Conservation (phyloP, 768 basidiomycete species). For the Mycena pura region DNA sequence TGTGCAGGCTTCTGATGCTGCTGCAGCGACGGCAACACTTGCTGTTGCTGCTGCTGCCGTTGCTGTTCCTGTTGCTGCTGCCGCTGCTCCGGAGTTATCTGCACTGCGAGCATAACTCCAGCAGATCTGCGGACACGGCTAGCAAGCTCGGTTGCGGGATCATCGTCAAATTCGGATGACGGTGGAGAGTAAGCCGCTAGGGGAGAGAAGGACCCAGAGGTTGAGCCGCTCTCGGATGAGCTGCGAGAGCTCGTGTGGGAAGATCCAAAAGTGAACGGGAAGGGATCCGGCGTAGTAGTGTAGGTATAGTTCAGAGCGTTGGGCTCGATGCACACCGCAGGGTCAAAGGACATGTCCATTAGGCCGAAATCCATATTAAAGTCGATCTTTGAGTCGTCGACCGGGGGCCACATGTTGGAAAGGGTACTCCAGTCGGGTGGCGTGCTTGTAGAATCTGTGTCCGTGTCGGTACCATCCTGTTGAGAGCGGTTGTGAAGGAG, state of each 20-base stretch:
- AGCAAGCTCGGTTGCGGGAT: slow-evolving; percentile 52
- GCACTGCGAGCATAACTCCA: slow-evolving; percentile 62
- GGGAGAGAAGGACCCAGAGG: slow-evolving; percentile 14
- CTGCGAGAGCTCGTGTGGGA: slow-evolving; percentile 31
- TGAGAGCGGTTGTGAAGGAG: slow-evolving; percentile 55
- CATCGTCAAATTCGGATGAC: slow-evolving; percentile 26
- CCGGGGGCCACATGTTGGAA: slow-evolving; percentile 52
- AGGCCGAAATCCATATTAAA: slow-evolving; percentile 51
- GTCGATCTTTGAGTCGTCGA: slow-evolving; percentile 37
- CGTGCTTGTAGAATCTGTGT: slow-evolving; percentile 32
- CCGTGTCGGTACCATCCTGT: slow-evolving; percentile 38
- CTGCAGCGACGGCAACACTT: no score
- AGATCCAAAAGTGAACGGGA: slow-evolving; percentile 34
- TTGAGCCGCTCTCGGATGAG: slow-evolving; percentile 31
- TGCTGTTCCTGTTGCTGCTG: slow-evolving; percentile 30
- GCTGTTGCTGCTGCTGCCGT: slow-evolving; percentile 31
- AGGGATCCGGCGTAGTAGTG: slow-evolving; percentile 1
- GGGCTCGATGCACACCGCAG: slow-evolving; percentile 68
- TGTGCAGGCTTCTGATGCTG: not conserved
- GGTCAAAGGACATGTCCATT: slow-evolving; percentile 71
- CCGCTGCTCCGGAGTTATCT: slow-evolving; percentile 42
- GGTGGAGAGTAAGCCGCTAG: slow-evolving; percentile 23
- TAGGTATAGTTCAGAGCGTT: slow-evolving; percentile 55
- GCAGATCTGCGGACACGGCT: slow-evolving; percentile 59
- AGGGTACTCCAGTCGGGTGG: slow-evolving; percentile 63